Conservation (phyloP, 805 yeast species). For the Hanseniaspora mollemarum region DNA sequence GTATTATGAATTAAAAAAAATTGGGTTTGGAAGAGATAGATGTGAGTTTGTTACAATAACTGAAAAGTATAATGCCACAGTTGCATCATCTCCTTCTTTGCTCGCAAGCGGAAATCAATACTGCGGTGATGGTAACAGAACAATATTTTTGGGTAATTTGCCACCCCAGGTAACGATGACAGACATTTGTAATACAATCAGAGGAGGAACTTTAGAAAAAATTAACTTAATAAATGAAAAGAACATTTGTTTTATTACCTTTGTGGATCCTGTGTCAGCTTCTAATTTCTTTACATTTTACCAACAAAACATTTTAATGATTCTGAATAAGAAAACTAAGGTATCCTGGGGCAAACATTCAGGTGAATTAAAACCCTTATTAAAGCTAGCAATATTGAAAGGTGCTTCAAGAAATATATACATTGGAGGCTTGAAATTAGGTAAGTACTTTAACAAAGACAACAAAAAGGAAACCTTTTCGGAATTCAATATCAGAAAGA, state of each 20-base stretch:
- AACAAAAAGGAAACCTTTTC: constrained; percentile 31
- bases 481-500: constrained; percentile 52
- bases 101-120: constrained; percentile 94
- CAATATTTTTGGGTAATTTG: constrained; percentile 80
- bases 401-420: constrained; percentile 93
- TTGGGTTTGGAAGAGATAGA: constrained; percentile 87
- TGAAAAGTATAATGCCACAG: constrained; percentile 95
- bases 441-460: constrained; percentile 21
- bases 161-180: constrained; percentile 82
- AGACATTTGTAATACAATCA: constrained; percentile 88
- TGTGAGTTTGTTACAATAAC: constrained; percentile 90
- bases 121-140: constrained; percentile 83
- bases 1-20: constrained; percentile 63
- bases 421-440: constrained; percentile 55
- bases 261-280: constrained; percentile 93
- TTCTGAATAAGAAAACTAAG: constrained; percentile 74
- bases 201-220: constrained; percentile 86
- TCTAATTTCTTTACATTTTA: constrained; percentile 95
- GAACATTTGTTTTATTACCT: constrained; percentile 88
- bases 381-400: constrained; percentile 77
- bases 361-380: constrained; percentile 78
- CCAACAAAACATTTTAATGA: constrained; percentile 75
- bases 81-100: constrained; percentile 85
- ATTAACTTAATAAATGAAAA: constrained; percentile 71
- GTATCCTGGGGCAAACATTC: constrained; percentile 98